Conservation (phyloP, 129 eudicot species). For the Flaveria trinervia region DNA sequence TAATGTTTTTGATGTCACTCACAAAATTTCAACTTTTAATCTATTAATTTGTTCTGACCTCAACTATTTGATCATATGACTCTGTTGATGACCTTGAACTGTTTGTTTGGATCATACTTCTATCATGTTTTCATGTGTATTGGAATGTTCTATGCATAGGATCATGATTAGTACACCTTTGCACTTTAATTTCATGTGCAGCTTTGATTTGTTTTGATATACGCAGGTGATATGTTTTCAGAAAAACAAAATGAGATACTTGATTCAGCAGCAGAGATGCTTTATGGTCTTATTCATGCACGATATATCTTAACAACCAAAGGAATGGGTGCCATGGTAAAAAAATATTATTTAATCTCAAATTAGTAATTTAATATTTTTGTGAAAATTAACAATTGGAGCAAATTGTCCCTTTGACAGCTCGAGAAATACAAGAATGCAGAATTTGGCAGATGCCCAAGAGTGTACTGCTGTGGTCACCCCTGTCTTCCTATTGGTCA, state of each 20-base stretch:
- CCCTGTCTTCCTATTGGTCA: constrained; percentile 95
- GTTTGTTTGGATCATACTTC: background rate
- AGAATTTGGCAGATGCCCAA: constrained; percentile 94
- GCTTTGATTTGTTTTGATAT: background rate
- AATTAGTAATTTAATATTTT: background rate
- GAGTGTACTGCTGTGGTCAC: constrained; percentile 91
- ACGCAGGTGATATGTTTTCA: constrained; percentile 82
- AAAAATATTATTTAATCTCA: constrained; percentile 5
- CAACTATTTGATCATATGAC: background rate
- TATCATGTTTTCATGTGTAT: background rate
- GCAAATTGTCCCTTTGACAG: constrained; percentile 45
- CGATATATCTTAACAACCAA: constrained; percentile 88
- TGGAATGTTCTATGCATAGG: background rate
- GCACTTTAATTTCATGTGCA: background rate
- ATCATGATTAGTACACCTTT: background rate
- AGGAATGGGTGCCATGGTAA: constrained; percentile 92
- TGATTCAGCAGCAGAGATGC: constrained; percentile 96
- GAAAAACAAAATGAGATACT: constrained; percentile 85
- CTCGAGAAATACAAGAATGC: constrained; percentile 84
- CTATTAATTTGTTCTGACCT: background rate
- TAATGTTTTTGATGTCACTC: constrained; percentile 3
- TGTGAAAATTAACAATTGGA: constrained; percentile 8
- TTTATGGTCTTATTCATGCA: constrained; percentile 90
- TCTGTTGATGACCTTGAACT: background rate
- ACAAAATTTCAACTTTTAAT: background rate